phyloP scores from a whole-genome alignment of 2,329 filamentous ascomycete genomes.

The Laburnicola sp. region DNA sequence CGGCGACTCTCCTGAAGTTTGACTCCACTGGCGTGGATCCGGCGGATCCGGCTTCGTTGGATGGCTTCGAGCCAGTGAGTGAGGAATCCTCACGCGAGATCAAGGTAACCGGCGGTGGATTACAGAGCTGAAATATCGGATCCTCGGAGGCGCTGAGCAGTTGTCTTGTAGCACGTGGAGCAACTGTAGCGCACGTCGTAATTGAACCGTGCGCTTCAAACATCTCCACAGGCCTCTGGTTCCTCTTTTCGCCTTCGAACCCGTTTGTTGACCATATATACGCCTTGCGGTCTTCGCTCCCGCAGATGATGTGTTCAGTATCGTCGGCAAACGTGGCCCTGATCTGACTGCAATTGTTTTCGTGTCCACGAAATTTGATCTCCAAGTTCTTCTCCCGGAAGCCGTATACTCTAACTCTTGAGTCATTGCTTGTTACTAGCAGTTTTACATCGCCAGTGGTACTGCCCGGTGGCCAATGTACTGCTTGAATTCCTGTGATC shows the following conservation, averaged over 20 bases:
- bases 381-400: slow-evolving; percentile 82
- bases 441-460: slow-evolving; percentile 73
- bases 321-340: slow-evolving; percentile 87
- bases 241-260: slow-evolving; percentile 66
- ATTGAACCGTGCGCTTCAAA: slow-evolving; percentile 90
- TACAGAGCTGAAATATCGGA: slow-evolving; percentile 94
- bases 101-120: slow-evolving; percentile 85
- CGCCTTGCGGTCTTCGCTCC: slow-evolving; percentile 85
- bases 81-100: slow-evolving; percentile 70
- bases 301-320: slow-evolving; percentile 82
- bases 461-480: slow-evolving; percentile 60
- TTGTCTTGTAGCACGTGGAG: slow-evolving; percentile 75
- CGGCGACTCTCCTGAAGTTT: slow-evolving; percentile 53
- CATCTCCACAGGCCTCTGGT: slow-evolving; percentile 81
- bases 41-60: slow-evolving; percentile 48
- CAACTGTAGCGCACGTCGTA: slow-evolving; percentile 86
- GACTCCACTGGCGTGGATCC: slow-evolving; percentile 41
- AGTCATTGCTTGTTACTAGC: slow-evolving; percentile 92
- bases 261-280: slow-evolving; percentile 83
- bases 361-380: slow-evolving; percentile 87
- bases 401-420: slow-evolving; percentile 85
- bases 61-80: slow-evolving; percentile 53
- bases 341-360: slow-evolving; percentile 89
- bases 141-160: slow-evolving; percentile 81
- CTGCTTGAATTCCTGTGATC: slow-evolving; percentile 89